Evolutionary conservation across 2,329 filamentous ascomycete genomes (phyloP), one percentile per base, ranked within the genome.

Genomic region (Aspergillus caelatus): DNA sequence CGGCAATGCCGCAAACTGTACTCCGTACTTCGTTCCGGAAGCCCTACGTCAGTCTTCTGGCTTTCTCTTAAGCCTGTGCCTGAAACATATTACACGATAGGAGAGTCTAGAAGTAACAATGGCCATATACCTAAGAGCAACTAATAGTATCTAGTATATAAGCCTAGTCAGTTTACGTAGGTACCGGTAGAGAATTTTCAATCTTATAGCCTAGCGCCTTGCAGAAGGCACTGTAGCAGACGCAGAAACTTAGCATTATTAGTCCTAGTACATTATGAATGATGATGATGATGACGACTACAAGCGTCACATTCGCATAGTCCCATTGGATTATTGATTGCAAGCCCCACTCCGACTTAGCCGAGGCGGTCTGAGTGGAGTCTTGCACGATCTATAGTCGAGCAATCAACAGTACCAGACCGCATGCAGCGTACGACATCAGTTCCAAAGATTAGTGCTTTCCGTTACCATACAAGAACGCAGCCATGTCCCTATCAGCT

Each of bases 401-500:
- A 32, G 48, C 32, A 36, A 61, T 43, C 39, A 21, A 19, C 16
- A 23, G 23, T 34, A 58, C 14, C 19, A n/a, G 41, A 14, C 41
- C 52, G 52, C n/a, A 46, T 48, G 56, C 26, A 58, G 39, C 26
- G 26, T 58, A 58, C 45, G 43, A 58, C 43, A 41, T 19, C 39
- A 32, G 19, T 46, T 11, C 36, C 41, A 41, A 45, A 21, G 28
- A 45, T 58, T 14, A 43, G 36, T 46, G 21, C 39, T 26, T n/a
- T 26, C 30, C 12, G 14, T 34, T 45, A n/a, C 26, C 19, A 45
- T 46, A 36, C 39, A 46, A 45, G 56, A 32, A n/a, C 23, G 11
- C 39, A 54, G 50, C 50, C 30, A 54, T 54, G 50, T 12, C 50
- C 50, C 10, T 23, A 54, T 16, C 32, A 23, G 5, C 19, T n/a